Conservation (phyloP, 768 basidiomycete genomes). For the Collybia sordida region DNA sequence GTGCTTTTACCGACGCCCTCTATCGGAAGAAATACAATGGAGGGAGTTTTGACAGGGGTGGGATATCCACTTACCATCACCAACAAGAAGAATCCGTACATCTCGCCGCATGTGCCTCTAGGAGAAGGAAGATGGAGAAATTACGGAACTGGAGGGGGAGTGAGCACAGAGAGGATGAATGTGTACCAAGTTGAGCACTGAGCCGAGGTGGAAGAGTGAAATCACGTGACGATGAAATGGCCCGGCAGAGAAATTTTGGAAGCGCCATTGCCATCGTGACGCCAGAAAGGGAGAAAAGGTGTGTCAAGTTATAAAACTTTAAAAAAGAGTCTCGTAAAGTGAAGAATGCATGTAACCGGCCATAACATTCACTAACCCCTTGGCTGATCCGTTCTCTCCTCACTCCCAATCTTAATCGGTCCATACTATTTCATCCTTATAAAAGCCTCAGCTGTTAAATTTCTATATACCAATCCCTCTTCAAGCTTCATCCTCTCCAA, state of each 20-base stretch:
- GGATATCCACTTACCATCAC: conserved; percentile 67
- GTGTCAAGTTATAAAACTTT: too few relatives aligned
- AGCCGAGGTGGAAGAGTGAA: too few relatives aligned
- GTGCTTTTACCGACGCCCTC: conserved; percentile 98
- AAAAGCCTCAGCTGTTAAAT: not conserved
- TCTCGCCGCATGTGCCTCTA: conserved; percentile 72
- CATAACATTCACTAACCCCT: too few relatives aligned
- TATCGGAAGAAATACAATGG: conserved; percentile 29
- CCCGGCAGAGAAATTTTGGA: too few relatives aligned
- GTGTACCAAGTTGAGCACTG: not conserved
- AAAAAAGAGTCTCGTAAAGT: too few relatives aligned
- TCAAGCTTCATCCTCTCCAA: conserved; percentile 9
- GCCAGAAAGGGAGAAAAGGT: too few relatives aligned
- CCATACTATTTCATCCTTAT: not conserved
- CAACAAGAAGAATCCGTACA: conserved; percentile 91
- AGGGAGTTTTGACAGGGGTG: conserved; percentile 5
- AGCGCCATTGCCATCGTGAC: too few relatives aligned
- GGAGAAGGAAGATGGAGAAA: conserved; percentile 7
- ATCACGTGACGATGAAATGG: too few relatives aligned
- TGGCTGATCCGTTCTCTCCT: too few relatives aligned
- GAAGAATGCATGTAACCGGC: too few relatives aligned
- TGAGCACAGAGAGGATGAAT: not conserved
- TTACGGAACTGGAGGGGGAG: not conserved
- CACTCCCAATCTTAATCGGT: not conserved
- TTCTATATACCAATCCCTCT: not conserved